These are phyloP conservation scores for Trifolium dubium DNA, from an alignment of 306 rosid genomes.

Conservation along the genomic window DNA sequence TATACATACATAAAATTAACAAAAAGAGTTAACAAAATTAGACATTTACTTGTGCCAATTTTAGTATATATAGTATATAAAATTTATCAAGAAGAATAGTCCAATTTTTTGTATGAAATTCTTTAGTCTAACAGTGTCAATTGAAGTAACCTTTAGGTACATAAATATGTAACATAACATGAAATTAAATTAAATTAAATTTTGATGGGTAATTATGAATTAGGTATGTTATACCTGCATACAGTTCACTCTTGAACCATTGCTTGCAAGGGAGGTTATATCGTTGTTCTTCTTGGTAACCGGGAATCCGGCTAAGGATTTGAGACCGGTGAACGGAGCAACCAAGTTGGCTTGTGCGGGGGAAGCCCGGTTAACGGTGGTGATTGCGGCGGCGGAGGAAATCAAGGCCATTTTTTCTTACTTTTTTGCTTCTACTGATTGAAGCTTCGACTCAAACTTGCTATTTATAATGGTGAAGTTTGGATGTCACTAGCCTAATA, in stretches of 20 bases:
- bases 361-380: slow-evolving; percentile 53
- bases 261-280: slow-evolving; percentile 68
- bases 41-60: neutral
- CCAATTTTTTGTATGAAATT: neutral
- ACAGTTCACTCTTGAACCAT: slow-evolving; percentile 78
- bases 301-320: slow-evolving; percentile 61
- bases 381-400: slow-evolving; percentile 59
- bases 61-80: neutral
- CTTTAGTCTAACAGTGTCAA: neutral
- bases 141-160: neutral
- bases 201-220: neutral
- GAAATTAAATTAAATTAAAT: neutral
- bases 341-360: slow-evolving; percentile 63
- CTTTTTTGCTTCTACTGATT: slow-evolving; percentile 19
- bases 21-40: neutral
- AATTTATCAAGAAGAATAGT: too few relatives aligned
- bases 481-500: slow-evolving; percentile 24
- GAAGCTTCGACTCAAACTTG: slow-evolving; percentile 14
- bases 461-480: slow-evolving; percentile 46
- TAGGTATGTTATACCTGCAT: slow-evolving; percentile 54
- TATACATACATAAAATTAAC: slow-evolving; percentile 14
- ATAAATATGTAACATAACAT: slow-evolving; percentile 16
- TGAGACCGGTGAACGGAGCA: slow-evolving; percentile 77
- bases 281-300: slow-evolving; percentile 66
- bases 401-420: slow-evolving; percentile 67